Conservation (phyloP, 371 early-diverging fungal species). For the Actinomucor elegans region DNA sequence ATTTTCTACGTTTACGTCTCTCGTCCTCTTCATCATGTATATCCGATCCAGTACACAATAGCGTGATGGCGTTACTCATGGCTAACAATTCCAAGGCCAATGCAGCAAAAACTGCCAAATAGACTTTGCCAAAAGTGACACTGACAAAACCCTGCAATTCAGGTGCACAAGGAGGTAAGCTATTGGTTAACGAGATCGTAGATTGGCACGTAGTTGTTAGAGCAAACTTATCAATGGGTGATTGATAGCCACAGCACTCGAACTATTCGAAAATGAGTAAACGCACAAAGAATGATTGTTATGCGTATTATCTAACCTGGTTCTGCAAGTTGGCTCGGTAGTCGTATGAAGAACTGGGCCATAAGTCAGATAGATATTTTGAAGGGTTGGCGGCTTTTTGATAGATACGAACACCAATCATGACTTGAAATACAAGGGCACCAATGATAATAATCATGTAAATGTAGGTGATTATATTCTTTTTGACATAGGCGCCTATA, state of each 20-base stretch:
- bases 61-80: conserved; percentile 42
- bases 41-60: conserved; percentile 29
- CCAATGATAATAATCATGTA: conserved; percentile 41
- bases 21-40: conserved; percentile 39
- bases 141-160: conserved; percentile 23
- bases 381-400: conserved; percentile 34
- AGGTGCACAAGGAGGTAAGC: conserved; percentile 30
- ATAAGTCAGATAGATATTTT: conserved; percentile 33
- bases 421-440: conserved; percentile 41
- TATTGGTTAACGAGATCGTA: conserved; percentile 1
- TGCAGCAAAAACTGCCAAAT: conserved; percentile 42
- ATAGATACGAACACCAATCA: conserved; percentile 43
- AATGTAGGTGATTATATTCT: conserved; percentile 25
- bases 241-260: conserved; percentile 47
- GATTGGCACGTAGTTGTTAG: conserved; percentile 24
- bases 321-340: conserved; percentile 29
- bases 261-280: conserved; percentile 25
- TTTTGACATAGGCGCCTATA: conserved; percentile 31
- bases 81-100: conserved; percentile 42
- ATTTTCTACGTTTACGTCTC: conserved; percentile 46
- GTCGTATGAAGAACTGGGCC: conserved; percentile 22
- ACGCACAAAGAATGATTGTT: background rate
- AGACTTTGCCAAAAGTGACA: conserved; percentile 33
- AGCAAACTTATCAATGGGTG: conserved; percentile 28
- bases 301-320: conserved; percentile 17